Base-by-base conservation (phyloP, 495 filamentous ascomycete species). In the Clavariopsis aquatica region DNA sequence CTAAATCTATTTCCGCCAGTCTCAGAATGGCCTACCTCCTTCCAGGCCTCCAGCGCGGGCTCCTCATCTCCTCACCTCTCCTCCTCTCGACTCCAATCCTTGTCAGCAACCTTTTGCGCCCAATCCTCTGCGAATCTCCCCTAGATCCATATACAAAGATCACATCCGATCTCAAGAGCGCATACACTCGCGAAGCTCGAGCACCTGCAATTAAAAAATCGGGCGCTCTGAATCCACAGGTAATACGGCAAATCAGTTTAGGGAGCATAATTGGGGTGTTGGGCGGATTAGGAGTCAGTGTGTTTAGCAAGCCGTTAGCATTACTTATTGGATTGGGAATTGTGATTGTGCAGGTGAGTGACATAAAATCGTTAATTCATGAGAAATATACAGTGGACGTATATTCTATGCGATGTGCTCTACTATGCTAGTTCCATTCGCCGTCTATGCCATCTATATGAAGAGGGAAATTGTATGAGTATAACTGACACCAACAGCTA, bases 281-380 rank as follows among this genome's bases (percentile, higher is more conserved):
- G 38, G 83, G 81, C 0, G 91, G 91, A 2, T 71, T 93, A 20
- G 80, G 88, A 6, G 80, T 96, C 57, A 82, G 84, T 68, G 81
- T 88, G 43, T 93, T 96, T 74, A 92, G 89, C 47, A 84, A 82
- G 70, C 86, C 85, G 4, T 73, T 96, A 68, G 88, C 89, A 8
- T 72, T 93, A 34, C 70, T 96, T 31, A 71, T 92, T 12, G 90
- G 91, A 0, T 76, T 94, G 57, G 77, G 85, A 6, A 80, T 93
- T 60, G 82, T 93, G 24, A 73, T 85, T 22, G 73, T 89, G 59
- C 88, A 93, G 82, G 90, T 92, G 76, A 53, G 79, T 79, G n/a
- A 19, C 28, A n/a, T 29, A 23, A 28, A 31, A 8, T 12, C 24
- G n/a, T 53, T 31, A 20, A 1, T 8, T 53, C 4, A 5, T 8